Evolutionary conservation across 2,329 filamentous ascomycete genomes (phyloP), one percentile per base, ranked within the genome.

Genomic region (Diaporthe citrichinensis): DNA sequence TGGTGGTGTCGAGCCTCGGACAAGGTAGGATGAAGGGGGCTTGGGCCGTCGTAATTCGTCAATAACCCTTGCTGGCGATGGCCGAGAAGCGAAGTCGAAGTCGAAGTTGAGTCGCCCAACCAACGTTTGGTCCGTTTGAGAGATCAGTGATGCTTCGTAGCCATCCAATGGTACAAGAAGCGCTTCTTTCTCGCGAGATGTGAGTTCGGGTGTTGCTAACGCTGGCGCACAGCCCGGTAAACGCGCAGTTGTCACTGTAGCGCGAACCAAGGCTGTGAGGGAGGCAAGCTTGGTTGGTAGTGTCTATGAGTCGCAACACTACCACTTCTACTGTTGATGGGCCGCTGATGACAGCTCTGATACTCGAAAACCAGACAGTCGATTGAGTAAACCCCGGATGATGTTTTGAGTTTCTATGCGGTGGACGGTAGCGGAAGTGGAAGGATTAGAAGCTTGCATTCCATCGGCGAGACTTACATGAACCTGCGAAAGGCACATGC

Each of bases 391-490:
- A 17, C 3, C 46, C 15, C 25, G 46, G 7, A 23, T 28, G 46
- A 28, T 68, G 31, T 28, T 68, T 68, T 34, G 62, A 53, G 46
- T 41, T 53, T 28, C 23, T 17, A 31, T 39, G 15, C 9, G 2
- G 20, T 15, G 3, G 62, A 20, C 2, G n/a, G 20, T 12, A 36
- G 28, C 41, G n/a, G 65, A n/a, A 39, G n/a, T 41, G 46, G 58
- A 14, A 65, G 17, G 49, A 23, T 28, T 12, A 44, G 71, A 44
- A 31, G 71, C 46, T 23, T 10, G 10, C 34, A 55, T 44, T 41
- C 59, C 51, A 57, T 61, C 57, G 41, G 49, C 74, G 34, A 61
- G 59, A 72, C 74, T 72, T 55, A 57, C 73, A 73, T 55, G 41
- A 49, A 39, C 69, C 34, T 51, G 58, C 59, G 53, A 46, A 55